phyloP scores from a whole-genome alignment of 2,329 filamentous ascomycete species.

The Aureobasidium sp. region DNA sequence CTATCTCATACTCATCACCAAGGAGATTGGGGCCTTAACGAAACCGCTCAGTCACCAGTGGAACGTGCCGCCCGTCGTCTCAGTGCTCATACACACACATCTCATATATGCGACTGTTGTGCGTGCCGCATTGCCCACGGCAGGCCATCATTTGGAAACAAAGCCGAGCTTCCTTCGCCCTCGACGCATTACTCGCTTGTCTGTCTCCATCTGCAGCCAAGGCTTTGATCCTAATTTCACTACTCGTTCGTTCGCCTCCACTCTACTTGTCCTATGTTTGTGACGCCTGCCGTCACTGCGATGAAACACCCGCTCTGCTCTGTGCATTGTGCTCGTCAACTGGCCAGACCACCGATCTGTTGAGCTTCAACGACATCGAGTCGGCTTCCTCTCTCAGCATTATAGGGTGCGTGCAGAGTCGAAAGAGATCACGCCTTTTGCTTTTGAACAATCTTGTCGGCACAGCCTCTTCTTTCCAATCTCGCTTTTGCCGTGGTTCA shows the following conservation, averaged over 20 bases:
- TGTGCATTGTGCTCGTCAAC: not conserved
- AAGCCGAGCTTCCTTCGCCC: conserved; percentile 1
- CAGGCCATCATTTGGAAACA: not conserved
- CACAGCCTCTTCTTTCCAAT: not conserved
- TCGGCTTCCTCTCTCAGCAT: not conserved
- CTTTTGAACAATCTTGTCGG: not conserved
- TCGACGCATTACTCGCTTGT: not conserved
- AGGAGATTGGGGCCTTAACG: not conserved
- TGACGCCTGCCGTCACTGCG: not conserved
- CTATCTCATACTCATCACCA: not conserved
- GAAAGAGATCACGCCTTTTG: not conserved
- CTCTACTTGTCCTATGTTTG: not conserved
- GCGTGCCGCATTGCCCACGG: not conserved
- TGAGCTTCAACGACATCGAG: no score
- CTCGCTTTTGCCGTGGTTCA: not conserved
- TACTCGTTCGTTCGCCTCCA: not conserved
- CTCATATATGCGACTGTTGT: not conserved
- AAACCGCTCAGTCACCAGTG: not conserved
- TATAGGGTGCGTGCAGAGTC: not conserved
- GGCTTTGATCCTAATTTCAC: conserved; percentile 7
- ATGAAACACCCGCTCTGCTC: not conserved
- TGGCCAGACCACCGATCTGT: not conserved
- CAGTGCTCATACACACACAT: no score
- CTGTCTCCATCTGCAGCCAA: conserved; percentile 1
- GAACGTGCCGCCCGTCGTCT: not conserved